Evolutionary conservation across 2,329 filamentous ascomycete species (phyloP).

Genomic region (Helicocarpus griseus): DNA sequence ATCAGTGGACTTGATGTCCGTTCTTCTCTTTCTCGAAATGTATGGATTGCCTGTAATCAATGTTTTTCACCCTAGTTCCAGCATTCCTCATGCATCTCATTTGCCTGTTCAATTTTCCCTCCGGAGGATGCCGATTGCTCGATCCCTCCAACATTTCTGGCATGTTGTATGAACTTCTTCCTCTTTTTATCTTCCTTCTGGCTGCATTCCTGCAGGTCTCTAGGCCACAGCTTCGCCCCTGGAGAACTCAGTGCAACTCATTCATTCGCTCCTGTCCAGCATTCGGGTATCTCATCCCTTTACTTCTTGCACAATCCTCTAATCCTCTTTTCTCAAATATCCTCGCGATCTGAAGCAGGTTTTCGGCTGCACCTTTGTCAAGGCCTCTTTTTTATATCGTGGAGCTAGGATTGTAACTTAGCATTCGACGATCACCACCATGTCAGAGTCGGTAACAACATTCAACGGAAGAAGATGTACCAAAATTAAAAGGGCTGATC

Average conservation of each 20-base stretch:
- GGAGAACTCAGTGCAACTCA: not conserved
- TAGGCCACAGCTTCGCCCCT: not conserved
- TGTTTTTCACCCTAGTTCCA: not conserved
- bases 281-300: slow-evolving; percentile 4
- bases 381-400: too few relatives aligned
- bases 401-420: not conserved
- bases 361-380: not conserved
- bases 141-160: not conserved
- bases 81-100: not conserved
- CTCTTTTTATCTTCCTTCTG: not conserved
- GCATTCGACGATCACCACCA: slow-evolving; percentile 16
- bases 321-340: too few relatives aligned
- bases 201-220: not conserved
- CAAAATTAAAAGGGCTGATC: slow-evolving; percentile 14
- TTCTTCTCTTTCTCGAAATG: not conserved
- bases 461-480: slow-evolving; percentile 19
- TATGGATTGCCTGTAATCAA: not conserved
- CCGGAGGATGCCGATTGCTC: not conserved
- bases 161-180: not conserved
- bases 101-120: not conserved
- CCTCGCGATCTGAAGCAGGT: too few relatives aligned
- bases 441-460: slow-evolving; percentile 18
- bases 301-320: not conserved
- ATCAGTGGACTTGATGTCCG: not conserved
- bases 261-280: not conserved